Conservation (phyloP, 495 filamentous ascomycete species). For the Lasiosphaeria miniovina region DNA sequence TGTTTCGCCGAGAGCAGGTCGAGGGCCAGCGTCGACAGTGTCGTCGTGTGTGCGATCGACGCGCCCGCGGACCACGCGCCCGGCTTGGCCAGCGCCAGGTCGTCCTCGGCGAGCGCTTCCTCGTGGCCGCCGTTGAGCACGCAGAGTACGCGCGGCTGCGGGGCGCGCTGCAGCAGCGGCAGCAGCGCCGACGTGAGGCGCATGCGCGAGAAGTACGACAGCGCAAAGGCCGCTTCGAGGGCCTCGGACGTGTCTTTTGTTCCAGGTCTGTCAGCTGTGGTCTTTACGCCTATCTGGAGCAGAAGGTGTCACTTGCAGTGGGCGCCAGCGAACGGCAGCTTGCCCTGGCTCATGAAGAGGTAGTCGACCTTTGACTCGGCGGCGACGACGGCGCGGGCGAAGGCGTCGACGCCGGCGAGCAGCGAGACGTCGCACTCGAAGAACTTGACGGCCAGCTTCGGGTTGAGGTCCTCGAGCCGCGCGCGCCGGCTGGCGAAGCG, state of each 20-base stretch:
- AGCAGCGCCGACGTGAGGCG: slow-evolving; percentile 15
- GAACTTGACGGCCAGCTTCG: slow-evolving; percentile 15
- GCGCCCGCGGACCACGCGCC: slow-evolving; percentile 8
- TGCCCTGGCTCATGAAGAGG: slow-evolving; percentile 24
- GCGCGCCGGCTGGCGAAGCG: slow-evolving; percentile 9
- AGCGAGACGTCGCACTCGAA: slow-evolving; percentile 23
- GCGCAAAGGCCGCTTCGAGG: slow-evolving; percentile 11
- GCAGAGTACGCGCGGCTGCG: slow-evolving; percentile 18
- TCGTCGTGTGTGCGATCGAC: slow-evolving; percentile 15
- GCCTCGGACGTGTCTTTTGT: slow-evolving; percentile 18
- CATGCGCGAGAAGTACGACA: slow-evolving; percentile 23
- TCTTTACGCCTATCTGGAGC: not conserved
- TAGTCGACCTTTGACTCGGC: slow-evolving; percentile 20
- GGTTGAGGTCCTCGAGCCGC: slow-evolving; percentile 11
- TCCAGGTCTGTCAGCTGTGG: not conserved
- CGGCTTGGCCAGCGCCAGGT: slow-evolving; percentile 14
- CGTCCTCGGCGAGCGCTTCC: slow-evolving; percentile 11
- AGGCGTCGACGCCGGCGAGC: slow-evolving; percentile 19
- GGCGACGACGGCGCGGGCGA: slow-evolving; percentile 7
- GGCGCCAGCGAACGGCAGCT: slow-evolving; percentile 10
- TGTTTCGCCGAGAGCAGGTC: slow-evolving; percentile 14
- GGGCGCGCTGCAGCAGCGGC: slow-evolving; percentile 13
- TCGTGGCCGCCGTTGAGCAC: slow-evolving; percentile 24
- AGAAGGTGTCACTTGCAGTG: slow-evolving; percentile 5
- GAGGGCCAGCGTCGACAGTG: slow-evolving; percentile 17